These are phyloP conservation scores for Pilaira anomala DNA, from an alignment of 192 early-diverging fungal genomes.

Conservation along the genomic window DNA sequence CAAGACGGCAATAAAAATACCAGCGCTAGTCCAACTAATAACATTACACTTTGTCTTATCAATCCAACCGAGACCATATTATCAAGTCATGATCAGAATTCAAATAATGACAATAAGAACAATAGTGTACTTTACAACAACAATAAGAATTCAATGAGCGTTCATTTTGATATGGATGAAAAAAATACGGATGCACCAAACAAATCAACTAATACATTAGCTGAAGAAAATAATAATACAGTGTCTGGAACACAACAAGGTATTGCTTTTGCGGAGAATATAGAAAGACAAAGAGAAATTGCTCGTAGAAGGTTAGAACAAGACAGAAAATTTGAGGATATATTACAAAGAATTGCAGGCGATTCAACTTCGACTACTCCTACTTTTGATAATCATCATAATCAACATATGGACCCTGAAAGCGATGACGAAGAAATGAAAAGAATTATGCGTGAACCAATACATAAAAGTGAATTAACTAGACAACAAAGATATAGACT, in stretches of 20 bases:
- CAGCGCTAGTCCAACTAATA: too few species aligned
- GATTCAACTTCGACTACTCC: neutral
- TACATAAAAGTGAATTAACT: conserved; percentile 33
- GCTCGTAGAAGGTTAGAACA: conserved; percentile 26
- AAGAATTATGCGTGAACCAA: conserved; percentile 20
- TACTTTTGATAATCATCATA: neutral
- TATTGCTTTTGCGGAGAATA: conserved; percentile 36
- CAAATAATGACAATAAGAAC: too few species aligned
- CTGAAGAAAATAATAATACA: neutral
- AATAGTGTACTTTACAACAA: too few species aligned
- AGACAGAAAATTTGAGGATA: conserved; percentile 20
- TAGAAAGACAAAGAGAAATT: conserved; percentile 22
- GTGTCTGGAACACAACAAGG: neutral
- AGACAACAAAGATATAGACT: conserved; percentile 27
- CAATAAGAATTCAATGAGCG: too few species aligned
- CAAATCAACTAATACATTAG: too few species aligned
- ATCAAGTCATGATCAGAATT: too few species aligned
- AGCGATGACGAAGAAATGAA: conserved; percentile 1
- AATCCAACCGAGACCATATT: too few species aligned
- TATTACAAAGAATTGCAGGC: neutral
- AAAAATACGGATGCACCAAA: too few species aligned
- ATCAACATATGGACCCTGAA: neutral
- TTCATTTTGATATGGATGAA: too few species aligned
- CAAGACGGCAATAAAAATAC: too few species aligned
- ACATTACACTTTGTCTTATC: too few species aligned